Percentiles rank a stretch among this genome's conserved stretches.
Evolutionary conservation across 2,329 filamentous ascomycete genomes (phyloP).

Genomic region (Penicillium glabrum): DNA sequence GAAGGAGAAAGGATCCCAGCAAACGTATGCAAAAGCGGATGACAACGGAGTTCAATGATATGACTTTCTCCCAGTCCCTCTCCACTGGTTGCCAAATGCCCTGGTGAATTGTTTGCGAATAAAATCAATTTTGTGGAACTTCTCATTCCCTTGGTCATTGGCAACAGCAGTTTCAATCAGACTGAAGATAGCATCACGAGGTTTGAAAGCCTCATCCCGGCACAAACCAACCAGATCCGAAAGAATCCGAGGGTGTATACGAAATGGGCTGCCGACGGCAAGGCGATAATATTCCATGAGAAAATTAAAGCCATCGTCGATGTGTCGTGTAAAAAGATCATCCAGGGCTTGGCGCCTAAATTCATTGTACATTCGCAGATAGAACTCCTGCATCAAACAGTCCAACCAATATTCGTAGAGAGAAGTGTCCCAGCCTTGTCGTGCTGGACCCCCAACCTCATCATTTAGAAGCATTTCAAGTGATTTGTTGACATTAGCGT

Average conservation of each 20-base stretch:
- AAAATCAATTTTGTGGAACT: slow-evolving; percentile 44
- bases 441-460: slow-evolving; percentile 50
- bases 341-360: slow-evolving; percentile 67
- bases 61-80: slow-evolving; percentile 33
- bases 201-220: background rate
- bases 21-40: slow-evolving; percentile 3
- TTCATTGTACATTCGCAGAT: slow-evolving; percentile 72
- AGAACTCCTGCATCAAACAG: slow-evolving; percentile 72
- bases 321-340: slow-evolving; percentile 56
- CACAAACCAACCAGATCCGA: background rate
- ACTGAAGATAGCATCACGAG: background rate
- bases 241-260: background rate
- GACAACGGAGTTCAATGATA: background rate
- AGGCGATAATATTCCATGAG: background rate
- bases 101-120: slow-evolving; percentile 12
- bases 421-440: slow-evolving; percentile 48
- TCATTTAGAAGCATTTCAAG: slow-evolving; percentile 50
- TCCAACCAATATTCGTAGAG: slow-evolving; percentile 72
- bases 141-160: background rate
- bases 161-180: slow-evolving; percentile 5
- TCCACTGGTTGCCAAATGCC: slow-evolving; percentile 6
- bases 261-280: background rate
- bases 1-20: slow-evolving; percentile 1
- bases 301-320: slow-evolving; percentile 35
- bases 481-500: slow-evolving; percentile 42